Evolutionary conservation across 2,329 filamentous ascomycete species (phyloP).

Genomic region (Achaetomium macrosporum): DNA sequence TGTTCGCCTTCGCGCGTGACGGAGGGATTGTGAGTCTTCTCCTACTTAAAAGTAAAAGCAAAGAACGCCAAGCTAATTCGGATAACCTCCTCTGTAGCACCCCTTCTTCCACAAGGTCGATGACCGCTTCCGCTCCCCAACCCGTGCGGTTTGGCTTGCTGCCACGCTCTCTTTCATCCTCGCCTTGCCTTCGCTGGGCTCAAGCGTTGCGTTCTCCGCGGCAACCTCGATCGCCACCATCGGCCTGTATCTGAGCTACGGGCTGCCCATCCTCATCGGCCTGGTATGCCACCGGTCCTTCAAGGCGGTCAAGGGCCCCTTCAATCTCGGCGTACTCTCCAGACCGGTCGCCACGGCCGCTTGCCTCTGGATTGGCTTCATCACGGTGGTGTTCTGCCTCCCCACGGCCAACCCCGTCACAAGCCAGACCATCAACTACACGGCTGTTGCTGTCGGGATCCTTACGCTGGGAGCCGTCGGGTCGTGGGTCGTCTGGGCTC

Average conservation of each 20-base stretch:
- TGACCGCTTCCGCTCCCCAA: slow-evolving; percentile 41
- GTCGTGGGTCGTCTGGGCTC: slow-evolving; percentile 48
- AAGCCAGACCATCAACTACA: slow-evolving; percentile 54
- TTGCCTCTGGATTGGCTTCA: slow-evolving; percentile 47
- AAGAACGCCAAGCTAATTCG: not conserved
- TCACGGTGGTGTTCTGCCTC: slow-evolving; percentile 53
- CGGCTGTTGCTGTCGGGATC: slow-evolving; percentile 53
- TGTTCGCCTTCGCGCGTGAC: slow-evolving; percentile 53
- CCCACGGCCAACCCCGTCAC: slow-evolving; percentile 51
- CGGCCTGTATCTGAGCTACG: slow-evolving; percentile 53
- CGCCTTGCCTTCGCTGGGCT: slow-evolving; percentile 49
- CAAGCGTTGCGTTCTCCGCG: slow-evolving; percentile 49
- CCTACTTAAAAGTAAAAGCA: not conserved
- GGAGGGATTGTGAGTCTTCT: slow-evolving; percentile 40
- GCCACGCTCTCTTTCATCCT: slow-evolving; percentile 49
- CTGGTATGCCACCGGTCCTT: slow-evolving; percentile 48
- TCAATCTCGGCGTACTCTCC: slow-evolving; percentile 44
- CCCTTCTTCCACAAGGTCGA: slow-evolving; percentile 51
- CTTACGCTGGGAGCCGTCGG: slow-evolving; percentile 42
- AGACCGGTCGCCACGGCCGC: slow-evolving; percentile 43
- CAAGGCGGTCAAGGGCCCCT: slow-evolving; percentile 46
- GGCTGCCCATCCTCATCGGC: slow-evolving; percentile 50
- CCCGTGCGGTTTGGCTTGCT: slow-evolving; percentile 51
- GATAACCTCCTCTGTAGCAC: slow-evolving; percentile 28
- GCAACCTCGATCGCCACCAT: slow-evolving; percentile 55